Evolutionary conservation across 108 stramenopile genomes (phyloP).

Genomic region (Skeletonema marinoi): DNA sequence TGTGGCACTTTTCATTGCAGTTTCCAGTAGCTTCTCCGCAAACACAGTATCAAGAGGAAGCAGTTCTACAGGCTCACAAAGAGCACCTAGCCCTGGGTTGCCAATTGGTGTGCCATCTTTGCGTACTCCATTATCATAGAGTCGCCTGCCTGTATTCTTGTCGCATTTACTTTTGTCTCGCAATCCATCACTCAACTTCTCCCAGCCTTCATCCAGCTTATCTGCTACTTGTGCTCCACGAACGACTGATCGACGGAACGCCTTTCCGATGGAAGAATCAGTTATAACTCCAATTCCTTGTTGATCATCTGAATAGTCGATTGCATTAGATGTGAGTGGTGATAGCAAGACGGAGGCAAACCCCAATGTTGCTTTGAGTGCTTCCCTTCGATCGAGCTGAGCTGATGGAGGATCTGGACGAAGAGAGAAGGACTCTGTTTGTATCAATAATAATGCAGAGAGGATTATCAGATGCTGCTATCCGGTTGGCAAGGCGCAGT

Average conservation of each 20-base stretch:
- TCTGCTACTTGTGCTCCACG: conserved; percentile 57
- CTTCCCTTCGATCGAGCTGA: neutral
- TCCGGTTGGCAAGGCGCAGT: too few species aligned
- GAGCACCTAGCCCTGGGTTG: conserved; percentile 59
- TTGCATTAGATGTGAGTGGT: conserved; percentile 28
- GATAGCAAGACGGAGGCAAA: neutral
- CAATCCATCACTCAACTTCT: conserved; percentile 43
- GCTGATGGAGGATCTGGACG: neutral
- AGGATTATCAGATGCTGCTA: neutral
- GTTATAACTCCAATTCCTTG: conserved; percentile 57
- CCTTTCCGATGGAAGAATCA: conserved; percentile 43
- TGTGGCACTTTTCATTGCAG: conserved; percentile 27
- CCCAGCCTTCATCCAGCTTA: conserved; percentile 57
- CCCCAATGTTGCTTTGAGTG: neutral
- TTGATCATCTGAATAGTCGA: conserved; percentile 11
- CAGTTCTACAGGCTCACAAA: conserved; percentile 51
- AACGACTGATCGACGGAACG: conserved; percentile 46
- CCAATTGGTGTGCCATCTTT: conserved; percentile 64
- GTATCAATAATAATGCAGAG: neutral
- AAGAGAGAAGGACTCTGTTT: neutral
- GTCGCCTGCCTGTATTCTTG: conserved; percentile 43
- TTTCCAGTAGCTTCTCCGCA: conserved; percentile 23
- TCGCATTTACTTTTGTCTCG: conserved; percentile 65
- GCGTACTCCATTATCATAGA: conserved; percentile 65
- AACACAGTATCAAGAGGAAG: conserved; percentile 28